These are phyloP conservation scores for Nakataea oryzae DNA, from an alignment of 2,329 filamentous ascomycete species.

Conservation along the genomic window DNA sequence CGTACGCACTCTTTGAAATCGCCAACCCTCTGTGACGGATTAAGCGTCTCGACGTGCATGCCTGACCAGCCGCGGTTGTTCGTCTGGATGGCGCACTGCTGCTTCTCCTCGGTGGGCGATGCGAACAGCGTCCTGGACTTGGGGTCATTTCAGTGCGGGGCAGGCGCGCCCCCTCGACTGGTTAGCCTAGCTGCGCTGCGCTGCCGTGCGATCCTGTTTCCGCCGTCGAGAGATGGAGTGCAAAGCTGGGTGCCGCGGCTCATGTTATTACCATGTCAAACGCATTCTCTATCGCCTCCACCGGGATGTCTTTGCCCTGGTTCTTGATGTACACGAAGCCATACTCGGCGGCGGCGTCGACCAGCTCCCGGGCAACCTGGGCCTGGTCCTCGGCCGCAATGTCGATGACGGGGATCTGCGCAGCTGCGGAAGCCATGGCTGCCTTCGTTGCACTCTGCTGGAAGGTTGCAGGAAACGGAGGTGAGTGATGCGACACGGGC, in stretches of 20 bases:
- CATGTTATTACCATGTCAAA: slow-evolving; percentile 57
- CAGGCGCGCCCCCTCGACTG: not conserved
- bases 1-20: slow-evolving; percentile 6
- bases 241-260: not conserved
- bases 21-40: slow-evolving; percentile 67
- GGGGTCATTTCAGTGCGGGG: not conserved
- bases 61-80: slow-evolving; percentile 84
- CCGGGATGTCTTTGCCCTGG: slow-evolving; percentile 56
- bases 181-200: not conserved
- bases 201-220: slow-evolving; percentile 3
- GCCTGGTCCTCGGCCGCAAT: slow-evolving; percentile 49
- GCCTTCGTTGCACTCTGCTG: not conserved
- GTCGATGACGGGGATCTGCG: slow-evolving; percentile 71
- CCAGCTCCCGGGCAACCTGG: slow-evolving; percentile 55
- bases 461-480: not conserved
- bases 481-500: not conserved
- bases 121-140: slow-evolving; percentile 66
- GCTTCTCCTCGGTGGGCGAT: slow-evolving; percentile 61
- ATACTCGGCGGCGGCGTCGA: slow-evolving; percentile 70
- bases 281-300: slow-evolving; percentile 53
- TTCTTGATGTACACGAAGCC: slow-evolving; percentile 88
- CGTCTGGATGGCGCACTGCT: slow-evolving; percentile 61
- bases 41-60: slow-evolving; percentile 81
- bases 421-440: slow-evolving; percentile 18
- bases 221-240: not conserved